Conservation (phyloP, 2,329 filamentous ascomycete species). For the Xylariaceae sp. region DNA sequence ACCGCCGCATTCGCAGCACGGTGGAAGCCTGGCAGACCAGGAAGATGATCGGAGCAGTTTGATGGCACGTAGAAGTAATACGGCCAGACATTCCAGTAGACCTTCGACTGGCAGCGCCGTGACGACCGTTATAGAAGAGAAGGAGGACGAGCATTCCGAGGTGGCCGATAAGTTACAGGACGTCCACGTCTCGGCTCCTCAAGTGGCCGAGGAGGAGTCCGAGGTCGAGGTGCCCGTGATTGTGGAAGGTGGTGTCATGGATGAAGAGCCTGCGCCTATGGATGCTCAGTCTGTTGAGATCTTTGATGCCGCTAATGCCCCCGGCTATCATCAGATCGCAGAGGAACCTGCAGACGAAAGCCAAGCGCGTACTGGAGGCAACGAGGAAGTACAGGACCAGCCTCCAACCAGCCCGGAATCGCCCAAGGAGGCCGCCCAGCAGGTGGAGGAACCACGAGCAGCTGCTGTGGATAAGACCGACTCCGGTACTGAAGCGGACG, state of each 20-base stretch:
- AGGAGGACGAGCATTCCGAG: slow-evolving; percentile 62
- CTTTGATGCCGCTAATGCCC: no score
- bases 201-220: slow-evolving; percentile 54
- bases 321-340: slow-evolving; percentile 11
- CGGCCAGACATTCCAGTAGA: slow-evolving; percentile 75
- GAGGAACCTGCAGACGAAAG: slow-evolving; percentile 15
- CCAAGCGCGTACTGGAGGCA: slow-evolving; percentile 11
- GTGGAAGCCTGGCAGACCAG: slow-evolving; percentile 32
- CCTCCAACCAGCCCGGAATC: no score
- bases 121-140: slow-evolving; percentile 74
- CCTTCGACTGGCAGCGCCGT: slow-evolving; percentile 75
- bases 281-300: slow-evolving; percentile 16
- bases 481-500: no score
- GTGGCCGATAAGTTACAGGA: slow-evolving; percentile 41
- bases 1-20: slow-evolving; percentile 23
- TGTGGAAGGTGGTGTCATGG: slow-evolving; percentile 34
- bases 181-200: slow-evolving; percentile 44
- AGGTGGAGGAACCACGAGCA: no score
- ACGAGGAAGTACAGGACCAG: slow-evolving; percentile 19
- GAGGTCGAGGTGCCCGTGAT: slow-evolving; percentile 36
- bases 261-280: slow-evolving; percentile 18
- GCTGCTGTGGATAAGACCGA: no score
- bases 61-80: slow-evolving; percentile 60
- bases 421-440: no score
- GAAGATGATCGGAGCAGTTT: slow-evolving; percentile 44